Conservation (phyloP, 2,329 filamentous ascomycete species). For the Thermoascus crustaceus region DNA sequence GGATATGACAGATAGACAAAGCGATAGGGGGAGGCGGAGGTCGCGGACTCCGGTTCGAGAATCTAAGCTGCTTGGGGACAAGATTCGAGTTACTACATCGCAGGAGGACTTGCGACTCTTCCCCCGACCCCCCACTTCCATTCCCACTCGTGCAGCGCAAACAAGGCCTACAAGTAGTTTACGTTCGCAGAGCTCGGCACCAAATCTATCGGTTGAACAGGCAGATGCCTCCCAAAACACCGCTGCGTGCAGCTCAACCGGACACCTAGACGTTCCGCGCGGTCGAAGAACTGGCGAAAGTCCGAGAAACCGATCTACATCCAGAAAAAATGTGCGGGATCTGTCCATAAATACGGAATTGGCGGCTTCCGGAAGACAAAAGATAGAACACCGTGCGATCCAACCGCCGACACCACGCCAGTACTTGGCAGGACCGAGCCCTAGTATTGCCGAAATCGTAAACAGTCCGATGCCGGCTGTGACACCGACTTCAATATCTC, state of each 20-base stretch:
- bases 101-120: constrained; percentile 16
- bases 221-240: constrained; percentile 8
- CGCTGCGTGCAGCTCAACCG: constrained; percentile 9
- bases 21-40: constrained; percentile 16
- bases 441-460: constrained; percentile 36
- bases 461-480: constrained; percentile 29
- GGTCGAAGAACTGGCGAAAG: constrained; percentile 23
- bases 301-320: constrained; percentile 21
- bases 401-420: constrained; percentile 29
- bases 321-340: constrained; percentile 31
- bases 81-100: constrained; percentile 8
- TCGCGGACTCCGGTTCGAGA: background rate
- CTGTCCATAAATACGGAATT: constrained; percentile 35
- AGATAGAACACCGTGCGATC: constrained; percentile 27
- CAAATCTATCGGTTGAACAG: constrained; percentile 19
- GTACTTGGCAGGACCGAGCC: constrained; percentile 16
- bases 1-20: constrained; percentile 35
- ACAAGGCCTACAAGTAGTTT: constrained; percentile 9
- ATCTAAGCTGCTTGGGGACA: constrained; percentile 1
- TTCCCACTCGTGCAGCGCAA: background rate
- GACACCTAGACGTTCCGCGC: constrained; percentile 22
- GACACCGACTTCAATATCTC: constrained; percentile 17
- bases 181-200: constrained; percentile 24
- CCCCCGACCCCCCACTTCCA: background rate
- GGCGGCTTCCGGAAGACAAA: constrained; percentile 24